Evolutionary conservation across 345 rosid species (phyloP).

Genomic region (Boechera retrofracta): DNA sequence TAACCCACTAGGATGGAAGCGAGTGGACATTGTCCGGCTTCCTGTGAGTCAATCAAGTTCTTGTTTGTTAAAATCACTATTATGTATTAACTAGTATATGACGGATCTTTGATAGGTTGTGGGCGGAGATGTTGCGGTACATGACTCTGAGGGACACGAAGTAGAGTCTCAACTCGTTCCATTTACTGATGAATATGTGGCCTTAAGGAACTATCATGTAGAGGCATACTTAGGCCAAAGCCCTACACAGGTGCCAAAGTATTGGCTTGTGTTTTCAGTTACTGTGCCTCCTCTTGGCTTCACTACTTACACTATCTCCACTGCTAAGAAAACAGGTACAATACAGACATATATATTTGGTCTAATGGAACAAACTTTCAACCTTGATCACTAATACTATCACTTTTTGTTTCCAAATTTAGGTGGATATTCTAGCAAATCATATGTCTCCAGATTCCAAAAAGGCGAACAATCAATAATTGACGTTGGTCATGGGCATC

Average conservation of each 20-base stretch:
- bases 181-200: conserved; percentile 56
- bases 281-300: conserved; percentile 94
- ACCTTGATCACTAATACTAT: background rate
- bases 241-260: conserved; percentile 65
- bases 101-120: conserved; percentile 57
- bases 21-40: conserved; percentile 78
- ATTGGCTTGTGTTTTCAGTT: conserved; percentile 82
- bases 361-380: conserved; percentile 34
- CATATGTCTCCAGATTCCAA: conserved; percentile 54
- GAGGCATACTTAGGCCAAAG: conserved; percentile 73
- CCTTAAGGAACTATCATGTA: conserved; percentile 69
- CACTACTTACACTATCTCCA: conserved; percentile 76
- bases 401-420: conserved; percentile 36
- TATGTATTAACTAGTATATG: conserved; percentile 16
- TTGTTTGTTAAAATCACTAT: conserved; percentile 11
- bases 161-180: conserved; percentile 89
- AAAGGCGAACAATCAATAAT: conserved; percentile 51
- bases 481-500: conserved; percentile 74
- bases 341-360: conserved; percentile 29
- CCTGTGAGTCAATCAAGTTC: conserved; percentile 67
- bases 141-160: conserved; percentile 80
- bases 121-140: conserved; percentile 63
- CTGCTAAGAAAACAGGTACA: conserved; percentile 67
- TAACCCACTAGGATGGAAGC: conserved; percentile 96
- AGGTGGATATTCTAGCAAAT: conserved; percentile 65